Evolutionary conservation across 192 early-diverging fungal genomes (phyloP).

Genomic region (Coemansia sp.): DNA sequence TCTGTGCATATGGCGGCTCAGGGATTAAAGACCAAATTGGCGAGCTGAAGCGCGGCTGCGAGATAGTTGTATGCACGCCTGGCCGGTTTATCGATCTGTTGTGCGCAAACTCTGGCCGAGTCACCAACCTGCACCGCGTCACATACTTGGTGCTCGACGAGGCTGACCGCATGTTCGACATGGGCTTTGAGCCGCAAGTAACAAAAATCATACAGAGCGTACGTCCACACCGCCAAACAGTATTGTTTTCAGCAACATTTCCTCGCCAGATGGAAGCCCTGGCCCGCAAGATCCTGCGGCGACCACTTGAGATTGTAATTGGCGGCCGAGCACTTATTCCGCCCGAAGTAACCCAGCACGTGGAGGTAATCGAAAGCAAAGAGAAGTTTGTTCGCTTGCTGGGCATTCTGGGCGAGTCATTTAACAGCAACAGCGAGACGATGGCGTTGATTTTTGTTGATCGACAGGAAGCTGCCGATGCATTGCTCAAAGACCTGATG

Average conservation of each 20-base stretch:
- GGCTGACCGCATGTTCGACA: constrained; percentile 97
- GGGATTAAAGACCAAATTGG: constrained; percentile 88
- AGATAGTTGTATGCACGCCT: constrained; percentile 91
- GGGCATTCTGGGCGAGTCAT: constrained; percentile 83
- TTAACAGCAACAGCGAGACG: constrained; percentile 67
- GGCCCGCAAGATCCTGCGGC: constrained; percentile 86
- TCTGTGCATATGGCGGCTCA: constrained; percentile 88
- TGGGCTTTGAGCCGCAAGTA: constrained; percentile 98
- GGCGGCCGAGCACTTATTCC: constrained; percentile 90
- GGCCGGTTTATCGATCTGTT: constrained; percentile 88
- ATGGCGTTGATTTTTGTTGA: constrained; percentile 92
- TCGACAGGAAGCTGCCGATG: constrained; percentile 93
- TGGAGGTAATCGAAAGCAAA: constrained; percentile 77
- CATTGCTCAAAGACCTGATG: constrained; percentile 79
- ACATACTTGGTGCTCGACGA: constrained; percentile 98
- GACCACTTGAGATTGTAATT: constrained; percentile 92
- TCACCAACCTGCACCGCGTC: constrained; percentile 84
- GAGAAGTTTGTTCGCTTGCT: constrained; percentile 86
- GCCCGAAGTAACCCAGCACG: constrained; percentile 84
- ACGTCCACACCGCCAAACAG: constrained; percentile 81
- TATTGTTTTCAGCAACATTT: constrained; percentile 95
- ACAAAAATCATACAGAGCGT: constrained; percentile 94
- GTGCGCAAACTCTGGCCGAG: constrained; percentile 81
- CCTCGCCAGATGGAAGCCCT: constrained; percentile 95
- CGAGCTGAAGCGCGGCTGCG: constrained; percentile 84